Conservation (phyloP, 441 rosid genomes). For the Pelargonium fulgidum region DNA sequence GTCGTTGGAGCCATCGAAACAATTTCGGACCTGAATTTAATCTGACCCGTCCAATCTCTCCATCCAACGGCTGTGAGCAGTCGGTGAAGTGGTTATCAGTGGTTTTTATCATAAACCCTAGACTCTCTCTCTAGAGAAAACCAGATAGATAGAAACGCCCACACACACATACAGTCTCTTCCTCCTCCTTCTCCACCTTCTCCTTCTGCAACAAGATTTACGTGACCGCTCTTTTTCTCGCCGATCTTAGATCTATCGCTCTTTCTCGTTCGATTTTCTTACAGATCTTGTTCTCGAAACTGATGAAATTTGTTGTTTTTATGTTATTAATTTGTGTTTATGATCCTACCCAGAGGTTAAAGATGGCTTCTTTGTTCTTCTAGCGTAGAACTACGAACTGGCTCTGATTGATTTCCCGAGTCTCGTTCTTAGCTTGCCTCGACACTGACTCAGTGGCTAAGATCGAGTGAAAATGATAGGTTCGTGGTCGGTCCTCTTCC, state of each 20-base stretch:
- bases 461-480: neutral
- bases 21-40: constrained; percentile 22
- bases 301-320: neutral
- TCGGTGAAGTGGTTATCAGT: constrained; percentile 24
- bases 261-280: neutral
- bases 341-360: neutral
- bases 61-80: constrained; percentile 41
- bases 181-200: neutral
- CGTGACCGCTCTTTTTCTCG: constrained; percentile 30
- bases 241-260: constrained; percentile 13
- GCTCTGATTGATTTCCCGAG: constrained; percentile 3
- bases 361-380: neutral
- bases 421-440: neutral
- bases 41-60: constrained; percentile 29
- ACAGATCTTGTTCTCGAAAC: neutral
- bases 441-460: constrained; percentile 5
- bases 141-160: neutral
- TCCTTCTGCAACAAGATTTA: constrained; percentile 29
- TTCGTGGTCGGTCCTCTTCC: neutral
- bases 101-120: constrained; percentile 69
- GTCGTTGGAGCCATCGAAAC: constrained; percentile 31
- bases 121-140: constrained; percentile 23
- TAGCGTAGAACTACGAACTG: neutral
- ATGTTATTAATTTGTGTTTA: neutral
- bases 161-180: constrained; percentile 4